These are phyloP conservation scores for Rosa hybrid DNA, from an alignment of 331 rosid genomes.

Conservation along the genomic window DNA sequence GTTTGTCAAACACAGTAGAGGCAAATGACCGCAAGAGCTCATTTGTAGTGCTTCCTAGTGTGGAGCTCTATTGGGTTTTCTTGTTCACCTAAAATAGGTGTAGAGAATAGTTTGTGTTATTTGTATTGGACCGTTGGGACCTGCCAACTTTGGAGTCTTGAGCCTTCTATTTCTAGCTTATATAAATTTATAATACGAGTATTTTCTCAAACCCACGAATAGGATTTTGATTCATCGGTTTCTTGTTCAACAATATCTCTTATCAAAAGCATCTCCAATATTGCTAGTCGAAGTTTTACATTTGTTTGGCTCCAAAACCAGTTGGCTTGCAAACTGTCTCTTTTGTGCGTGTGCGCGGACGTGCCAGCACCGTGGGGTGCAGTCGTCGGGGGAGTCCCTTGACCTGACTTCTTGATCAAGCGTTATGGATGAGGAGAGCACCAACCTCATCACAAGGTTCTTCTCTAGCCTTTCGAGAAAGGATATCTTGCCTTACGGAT, in stretches of 20 bases:
- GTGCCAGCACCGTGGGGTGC: too few species aligned
- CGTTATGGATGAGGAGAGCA: too few species aligned
- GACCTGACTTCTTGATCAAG: too few species aligned
- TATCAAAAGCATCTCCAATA: neutral
- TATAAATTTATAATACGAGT: neutral
- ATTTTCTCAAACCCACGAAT: neutral
- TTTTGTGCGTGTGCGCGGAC: too few species aligned
- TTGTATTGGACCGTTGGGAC: neutral
- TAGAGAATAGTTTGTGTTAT: neutral
- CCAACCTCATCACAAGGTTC: too few species aligned
- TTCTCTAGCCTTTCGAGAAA: too few species aligned
- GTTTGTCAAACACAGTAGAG: neutral
- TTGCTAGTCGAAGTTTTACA: neutral
- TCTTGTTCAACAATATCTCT: neutral
- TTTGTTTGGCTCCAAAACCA: too few species aligned
- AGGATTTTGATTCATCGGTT: neutral
- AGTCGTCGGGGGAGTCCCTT: too few species aligned
- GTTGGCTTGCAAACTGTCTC: too few species aligned
- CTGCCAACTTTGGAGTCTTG: neutral
- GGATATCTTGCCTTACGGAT: too few species aligned
- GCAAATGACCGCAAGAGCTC: neutral
- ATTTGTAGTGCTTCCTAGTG: neutral
- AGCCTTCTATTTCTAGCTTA: neutral
- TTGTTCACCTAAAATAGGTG: neutral
- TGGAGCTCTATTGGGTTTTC: neutral